Evolutionary conservation across 2,329 filamentous ascomycete genomes (phyloP).

Genomic region (Lasiodiplodia sp.): DNA sequence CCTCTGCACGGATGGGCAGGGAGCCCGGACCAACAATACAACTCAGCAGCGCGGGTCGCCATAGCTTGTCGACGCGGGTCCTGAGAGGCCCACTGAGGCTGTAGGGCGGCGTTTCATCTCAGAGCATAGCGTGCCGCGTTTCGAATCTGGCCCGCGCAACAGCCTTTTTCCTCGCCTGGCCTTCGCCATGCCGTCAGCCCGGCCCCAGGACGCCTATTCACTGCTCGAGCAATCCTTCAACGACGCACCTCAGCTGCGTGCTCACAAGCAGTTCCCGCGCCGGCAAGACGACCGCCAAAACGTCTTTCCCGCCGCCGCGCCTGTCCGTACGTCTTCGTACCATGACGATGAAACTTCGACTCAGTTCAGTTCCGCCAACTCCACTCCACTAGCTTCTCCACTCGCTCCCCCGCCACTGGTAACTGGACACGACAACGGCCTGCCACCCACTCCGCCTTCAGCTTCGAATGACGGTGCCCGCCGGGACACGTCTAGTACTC

Average conservation of each 20-base stretch:
- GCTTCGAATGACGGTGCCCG: slow-evolving; percentile 43
- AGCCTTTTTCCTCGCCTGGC: slow-evolving; percentile 2
- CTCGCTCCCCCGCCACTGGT: slow-evolving; percentile 30
- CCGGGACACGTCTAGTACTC: slow-evolving; percentile 36
- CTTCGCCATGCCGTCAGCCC: slow-evolving; percentile 28
- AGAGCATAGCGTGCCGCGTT: slow-evolving; percentile 19
- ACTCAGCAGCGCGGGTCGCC: slow-evolving; percentile 19
- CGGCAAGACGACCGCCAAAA: slow-evolving; percentile 39
- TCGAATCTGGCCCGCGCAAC: slow-evolving; percentile 18
- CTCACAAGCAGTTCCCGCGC: slow-evolving; percentile 40
- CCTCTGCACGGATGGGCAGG: slow-evolving; percentile 14
- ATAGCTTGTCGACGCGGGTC: slow-evolving; percentile 12
- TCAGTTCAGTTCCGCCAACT: slow-evolving; percentile 34
- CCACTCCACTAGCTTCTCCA: slow-evolving; percentile 42
- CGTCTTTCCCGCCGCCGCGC: slow-evolving; percentile 36
- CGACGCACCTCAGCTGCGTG: slow-evolving; percentile 36
- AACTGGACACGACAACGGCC: slow-evolving; percentile 43
- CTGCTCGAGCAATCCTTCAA: slow-evolving; percentile 44
- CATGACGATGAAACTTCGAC: slow-evolving; percentile 42
- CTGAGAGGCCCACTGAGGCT: slow-evolving; percentile 17
- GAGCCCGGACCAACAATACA: slow-evolving; percentile 16
- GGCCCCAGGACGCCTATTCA: slow-evolving; percentile 38
- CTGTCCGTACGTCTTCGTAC: slow-evolving; percentile 34
- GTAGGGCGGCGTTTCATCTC: slow-evolving; percentile 17
- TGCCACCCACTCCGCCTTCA: slow-evolving; percentile 56